Percentiles rank a stretch among this genome's conserved stretches.
Evolutionary conservation across 176 grass and related monocot species (phyloP).

Genomic region (Rhipidocladum racemiflorum): DNA sequence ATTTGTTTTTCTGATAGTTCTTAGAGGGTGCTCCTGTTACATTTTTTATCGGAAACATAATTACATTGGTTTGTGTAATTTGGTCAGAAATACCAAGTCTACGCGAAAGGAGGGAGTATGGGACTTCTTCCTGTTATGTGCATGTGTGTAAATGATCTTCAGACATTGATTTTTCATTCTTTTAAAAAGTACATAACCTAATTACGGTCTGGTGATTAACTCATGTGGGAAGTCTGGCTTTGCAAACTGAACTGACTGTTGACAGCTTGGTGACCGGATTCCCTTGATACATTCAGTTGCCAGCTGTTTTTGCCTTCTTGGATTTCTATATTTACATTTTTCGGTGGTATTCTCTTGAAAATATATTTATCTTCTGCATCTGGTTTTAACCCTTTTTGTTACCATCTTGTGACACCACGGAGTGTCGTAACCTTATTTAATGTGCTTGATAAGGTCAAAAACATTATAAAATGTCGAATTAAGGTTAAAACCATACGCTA

Average conservation of each 20-base stretch:
- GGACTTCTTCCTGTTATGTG: background rate
- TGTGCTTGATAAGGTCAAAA: too few species aligned
- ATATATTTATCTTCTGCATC: too few species aligned
- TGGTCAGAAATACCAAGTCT: background rate
- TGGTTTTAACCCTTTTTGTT: too few species aligned
- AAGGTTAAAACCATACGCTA: too few species aligned
- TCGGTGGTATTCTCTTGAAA: background rate
- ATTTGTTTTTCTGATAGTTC: background rate
- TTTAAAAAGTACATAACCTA: background rate
- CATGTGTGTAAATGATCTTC: background rate
- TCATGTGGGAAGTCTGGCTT: background rate
- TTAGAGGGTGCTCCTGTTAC: background rate
- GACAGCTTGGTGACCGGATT: background rate
- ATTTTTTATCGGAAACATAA: background rate
- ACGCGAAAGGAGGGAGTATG: background rate
- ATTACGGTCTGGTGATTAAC: background rate
- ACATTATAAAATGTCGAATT: too few species aligned
- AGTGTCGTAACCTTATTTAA: too few species aligned
- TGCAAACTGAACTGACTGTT: background rate
- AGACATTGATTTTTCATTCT: background rate
- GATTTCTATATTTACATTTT: background rate
- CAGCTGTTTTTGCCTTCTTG: conserved; percentile 15
- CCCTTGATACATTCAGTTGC: background rate
- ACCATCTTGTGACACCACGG: too few species aligned
- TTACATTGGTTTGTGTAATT: background rate